phyloP scores from a whole-genome alignment of 495 filamentous ascomycete genomes.

The Thermochaetoides thermophila region DNA sequence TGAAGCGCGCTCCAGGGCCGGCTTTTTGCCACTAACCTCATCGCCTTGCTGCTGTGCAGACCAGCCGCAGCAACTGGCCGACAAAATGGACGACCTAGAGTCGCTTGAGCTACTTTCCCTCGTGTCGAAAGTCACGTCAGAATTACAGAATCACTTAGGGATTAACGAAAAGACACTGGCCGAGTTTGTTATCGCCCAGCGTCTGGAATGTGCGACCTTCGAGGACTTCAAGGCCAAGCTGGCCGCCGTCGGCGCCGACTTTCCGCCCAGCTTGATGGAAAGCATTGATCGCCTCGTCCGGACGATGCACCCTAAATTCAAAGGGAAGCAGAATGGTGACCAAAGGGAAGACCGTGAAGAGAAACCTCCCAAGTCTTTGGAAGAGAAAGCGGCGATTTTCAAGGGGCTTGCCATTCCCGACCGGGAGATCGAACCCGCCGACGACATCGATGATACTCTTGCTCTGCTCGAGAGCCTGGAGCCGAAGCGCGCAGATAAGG shows the following conservation, averaged over 20 bases:
- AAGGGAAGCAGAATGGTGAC: conserved; percentile 26
- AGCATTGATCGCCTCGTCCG: conserved; percentile 78
- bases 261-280: conserved; percentile 77
- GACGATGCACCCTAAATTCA: conserved; percentile 83
- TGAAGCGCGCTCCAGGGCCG: background rate
- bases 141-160: conserved; percentile 86
- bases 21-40: conserved; percentile 1
- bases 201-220: conserved; percentile 54
- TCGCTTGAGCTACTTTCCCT: conserved; percentile 85
- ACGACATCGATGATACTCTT: conserved; percentile 95
- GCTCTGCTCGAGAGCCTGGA: conserved; percentile 79
- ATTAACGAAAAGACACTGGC: conserved; percentile 88
- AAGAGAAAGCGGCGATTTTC: conserved; percentile 66
- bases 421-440: conserved; percentile 55
- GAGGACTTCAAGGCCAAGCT: conserved; percentile 53
- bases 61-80: background rate
- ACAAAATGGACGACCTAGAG: conserved; percentile 73
- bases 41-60: background rate
- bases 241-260: conserved; percentile 66
- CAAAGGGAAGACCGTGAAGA: conserved; percentile 30
- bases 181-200: conserved; percentile 87
- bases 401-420: conserved; percentile 84
- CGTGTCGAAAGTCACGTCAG: conserved; percentile 85
- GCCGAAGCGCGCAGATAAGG: conserved; percentile 38
- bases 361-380: conserved; percentile 22